A percentile compares a stretch with the other conserved stretches of the same genome.
Evolutionary conservation across 495 filamentous ascomycete genomes (phyloP).

Genomic region (Cetradonia linearis): DNA sequence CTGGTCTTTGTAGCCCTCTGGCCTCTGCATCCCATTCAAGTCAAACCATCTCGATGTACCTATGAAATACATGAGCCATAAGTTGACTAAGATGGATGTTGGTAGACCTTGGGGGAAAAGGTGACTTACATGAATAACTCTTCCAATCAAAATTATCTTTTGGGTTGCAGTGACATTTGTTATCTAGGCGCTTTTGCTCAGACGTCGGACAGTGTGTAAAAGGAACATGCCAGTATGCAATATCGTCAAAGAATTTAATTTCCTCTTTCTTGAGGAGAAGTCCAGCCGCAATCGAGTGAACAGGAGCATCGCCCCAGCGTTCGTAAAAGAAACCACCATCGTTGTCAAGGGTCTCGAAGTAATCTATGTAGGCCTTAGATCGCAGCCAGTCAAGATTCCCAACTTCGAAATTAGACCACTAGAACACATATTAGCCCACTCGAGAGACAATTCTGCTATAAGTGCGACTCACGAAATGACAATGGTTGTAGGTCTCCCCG

Average conservation of each 20-base stretch:
- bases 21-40: constrained; percentile 65
- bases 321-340: constrained; percentile 92
- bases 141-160: constrained; percentile 99
- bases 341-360: constrained; percentile 65
- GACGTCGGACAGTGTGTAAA: constrained; percentile 95
- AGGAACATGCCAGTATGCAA: constrained; percentile 96
- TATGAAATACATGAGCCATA: constrained; percentile 23
- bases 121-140: constrained; percentile 76
- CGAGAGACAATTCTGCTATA: not conserved
- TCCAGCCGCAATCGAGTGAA: constrained; percentile 87
- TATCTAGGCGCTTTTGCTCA: constrained; percentile 65
- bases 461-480: constrained; percentile 73
- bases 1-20: constrained; percentile 68
- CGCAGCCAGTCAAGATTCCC: constrained; percentile 77
- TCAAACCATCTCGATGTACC: constrained; percentile 80
- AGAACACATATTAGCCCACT: not conserved
- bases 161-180: constrained; percentile 89
- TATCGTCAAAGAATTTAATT: constrained; percentile 98
- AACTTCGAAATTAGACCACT: constrained; percentile 94
- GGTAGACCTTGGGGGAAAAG: not conserved
- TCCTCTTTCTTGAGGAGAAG: constrained; percentile 81
- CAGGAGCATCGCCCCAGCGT: constrained; percentile 83
- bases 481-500: constrained; percentile 86
- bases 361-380: constrained; percentile 69
- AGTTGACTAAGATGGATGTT: not conserved